A percentile compares a stretch with the other conserved stretches of the same genome.
These are phyloP conservation scores for Solanum gracilifrons DNA, from an alignment of 257 asterid genomes.

Conservation along the genomic window DNA sequence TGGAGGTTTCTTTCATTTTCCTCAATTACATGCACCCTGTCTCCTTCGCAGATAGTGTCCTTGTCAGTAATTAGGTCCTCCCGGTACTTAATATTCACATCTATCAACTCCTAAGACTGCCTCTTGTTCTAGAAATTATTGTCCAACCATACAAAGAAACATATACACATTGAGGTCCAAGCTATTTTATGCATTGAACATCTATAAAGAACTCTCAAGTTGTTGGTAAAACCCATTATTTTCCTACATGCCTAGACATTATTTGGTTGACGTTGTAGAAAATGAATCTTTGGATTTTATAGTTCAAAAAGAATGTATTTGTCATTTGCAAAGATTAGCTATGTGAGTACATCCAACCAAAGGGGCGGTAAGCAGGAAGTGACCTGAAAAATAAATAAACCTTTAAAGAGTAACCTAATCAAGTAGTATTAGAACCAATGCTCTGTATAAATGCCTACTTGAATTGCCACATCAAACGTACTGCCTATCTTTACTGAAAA, in stretches of 20 bases:
- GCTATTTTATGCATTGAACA: neutral
- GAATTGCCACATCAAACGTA: neutral
- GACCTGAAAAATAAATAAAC: neutral
- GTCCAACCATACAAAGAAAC: neutral
- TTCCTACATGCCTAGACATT: neutral
- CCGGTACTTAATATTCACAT: conserved; percentile 58
- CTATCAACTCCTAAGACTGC: conserved; percentile 76
- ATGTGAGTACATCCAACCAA: neutral
- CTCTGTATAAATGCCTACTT: neutral
- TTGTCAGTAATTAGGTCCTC: conserved; percentile 57
- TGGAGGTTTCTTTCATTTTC: conserved; percentile 45
- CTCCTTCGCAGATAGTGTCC: conserved; percentile 24
- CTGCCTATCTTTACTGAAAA: neutral
- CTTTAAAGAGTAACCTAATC: neutral
- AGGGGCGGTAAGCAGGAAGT: neutral
- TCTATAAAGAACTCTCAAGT: neutral
- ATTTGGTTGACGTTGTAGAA: neutral
- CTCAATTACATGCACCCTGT: conserved; percentile 25
- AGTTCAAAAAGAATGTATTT: neutral
- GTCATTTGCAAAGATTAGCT: neutral
- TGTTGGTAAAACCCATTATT: neutral
- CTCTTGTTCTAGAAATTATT: conserved; percentile 31
- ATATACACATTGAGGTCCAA: neutral
- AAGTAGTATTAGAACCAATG: neutral
- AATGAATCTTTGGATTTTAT: neutral